These are phyloP conservation scores for Moniliella sp. DNA, from an alignment of 1,284 basidiomycete genomes.

Conservation along the genomic window DNA sequence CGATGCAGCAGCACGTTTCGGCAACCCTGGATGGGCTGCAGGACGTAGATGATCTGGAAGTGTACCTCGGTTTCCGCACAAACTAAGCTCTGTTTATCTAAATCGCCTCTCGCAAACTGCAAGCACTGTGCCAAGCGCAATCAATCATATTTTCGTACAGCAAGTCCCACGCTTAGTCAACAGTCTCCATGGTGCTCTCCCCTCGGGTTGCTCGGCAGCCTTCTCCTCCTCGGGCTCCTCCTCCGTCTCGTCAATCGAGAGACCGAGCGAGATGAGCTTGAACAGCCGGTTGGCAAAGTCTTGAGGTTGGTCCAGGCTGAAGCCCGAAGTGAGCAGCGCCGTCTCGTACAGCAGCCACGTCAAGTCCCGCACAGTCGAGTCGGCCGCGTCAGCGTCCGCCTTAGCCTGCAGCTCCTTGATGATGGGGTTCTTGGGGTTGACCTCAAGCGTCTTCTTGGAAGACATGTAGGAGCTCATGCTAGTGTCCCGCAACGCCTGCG, in stretches of 20 bases:
- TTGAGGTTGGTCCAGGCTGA: conserved; percentile 81
- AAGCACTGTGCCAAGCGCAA: no score
- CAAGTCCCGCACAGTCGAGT: conserved; percentile 79
- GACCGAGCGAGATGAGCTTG: conserved; percentile 68
- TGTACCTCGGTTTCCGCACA: no score
- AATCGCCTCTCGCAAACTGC: no score
- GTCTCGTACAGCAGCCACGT: conserved; percentile 92
- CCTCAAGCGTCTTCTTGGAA: conserved; percentile 86
- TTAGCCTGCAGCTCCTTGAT: conserved; percentile 87
- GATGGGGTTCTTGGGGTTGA: conserved; percentile 82
- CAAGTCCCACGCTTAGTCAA: no score
- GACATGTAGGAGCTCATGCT: conserved; percentile 96
- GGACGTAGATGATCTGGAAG: no score
- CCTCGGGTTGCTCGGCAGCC: conserved; percentile 18
- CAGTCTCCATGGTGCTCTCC: conserved; percentile 32
- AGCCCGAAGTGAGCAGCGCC: conserved; percentile 50
- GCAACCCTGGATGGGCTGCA: no score
- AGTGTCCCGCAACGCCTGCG: conserved; percentile 89
- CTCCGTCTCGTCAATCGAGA: conserved; percentile 38
- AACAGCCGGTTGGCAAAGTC: conserved; percentile 88
- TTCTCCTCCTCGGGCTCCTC: neutral
- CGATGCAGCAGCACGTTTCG: no score
- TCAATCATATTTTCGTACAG: no score
- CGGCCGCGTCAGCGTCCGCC: conserved; percentile 84
- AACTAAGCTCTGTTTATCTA: no score